These are phyloP conservation scores for Teunomyces lycoperdinae DNA, from an alignment of 805 yeast species.

Conservation along the genomic window DNA sequence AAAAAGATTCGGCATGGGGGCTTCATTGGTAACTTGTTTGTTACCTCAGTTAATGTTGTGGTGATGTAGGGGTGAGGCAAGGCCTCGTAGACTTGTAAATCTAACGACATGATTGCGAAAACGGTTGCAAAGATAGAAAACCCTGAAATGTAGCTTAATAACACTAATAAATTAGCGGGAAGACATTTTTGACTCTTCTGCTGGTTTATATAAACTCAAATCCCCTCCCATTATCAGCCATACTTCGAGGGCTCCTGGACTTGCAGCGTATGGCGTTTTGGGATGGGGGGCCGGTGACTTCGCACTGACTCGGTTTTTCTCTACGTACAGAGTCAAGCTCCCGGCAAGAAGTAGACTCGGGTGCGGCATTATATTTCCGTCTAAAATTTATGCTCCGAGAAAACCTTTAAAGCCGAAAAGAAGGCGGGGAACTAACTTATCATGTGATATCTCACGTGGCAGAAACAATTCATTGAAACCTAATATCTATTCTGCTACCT, in stretches of 20 bases:
- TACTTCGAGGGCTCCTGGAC: not conserved
- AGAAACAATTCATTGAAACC: too few species aligned
- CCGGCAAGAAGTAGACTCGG: not conserved
- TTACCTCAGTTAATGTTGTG: constrained; percentile 41
- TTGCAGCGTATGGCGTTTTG: constrained; percentile 2
- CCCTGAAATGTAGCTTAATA: not conserved
- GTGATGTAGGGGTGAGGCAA: constrained; percentile 21
- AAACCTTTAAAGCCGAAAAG: not conserved
- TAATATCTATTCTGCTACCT: too few species aligned
- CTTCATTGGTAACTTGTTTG: constrained; percentile 22
- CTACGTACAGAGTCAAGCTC: constrained; percentile 1
- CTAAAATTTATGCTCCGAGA: not conserved
- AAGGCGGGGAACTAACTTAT: too few species aligned
- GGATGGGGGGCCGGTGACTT: not conserved
- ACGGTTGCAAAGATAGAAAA: not conserved
- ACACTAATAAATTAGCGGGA: not conserved
- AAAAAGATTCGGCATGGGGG: constrained; percentile 41
- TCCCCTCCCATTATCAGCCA: not conserved
- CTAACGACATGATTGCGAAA: constrained; percentile 1
- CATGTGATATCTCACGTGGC: too few species aligned
- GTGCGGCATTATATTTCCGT: constrained; percentile 1
- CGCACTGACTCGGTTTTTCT: constrained; percentile 2
- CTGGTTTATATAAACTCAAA: not conserved
- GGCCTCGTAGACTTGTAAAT: constrained; percentile 5
- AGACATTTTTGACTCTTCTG: not conserved